A percentile compares a stretch with the other conserved stretches of the same genome.
Conservation (phyloP, 2,329 filamentous ascomycete genomes). For the Arachnomyces sp. region DNA sequence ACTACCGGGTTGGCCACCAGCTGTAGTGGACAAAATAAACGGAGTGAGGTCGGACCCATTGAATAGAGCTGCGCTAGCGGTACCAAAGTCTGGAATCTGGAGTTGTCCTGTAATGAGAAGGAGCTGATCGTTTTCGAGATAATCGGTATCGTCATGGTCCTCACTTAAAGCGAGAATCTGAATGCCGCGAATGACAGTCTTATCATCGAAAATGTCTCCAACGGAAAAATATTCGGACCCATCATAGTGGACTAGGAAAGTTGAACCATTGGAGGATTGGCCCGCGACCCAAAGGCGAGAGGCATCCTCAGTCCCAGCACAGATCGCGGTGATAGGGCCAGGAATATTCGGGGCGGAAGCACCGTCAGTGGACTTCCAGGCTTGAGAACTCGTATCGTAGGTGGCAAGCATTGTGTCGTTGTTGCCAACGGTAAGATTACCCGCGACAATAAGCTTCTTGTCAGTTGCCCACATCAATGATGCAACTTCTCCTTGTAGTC, state of each 20-base stretch:
- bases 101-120: conserved; percentile 82
- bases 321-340: conserved; percentile 69
- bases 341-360: conserved; percentile 50
- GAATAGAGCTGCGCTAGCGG: conserved; percentile 77
- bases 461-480: conserved; percentile 68
- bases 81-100: conserved; percentile 64
- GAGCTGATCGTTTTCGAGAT: conserved; percentile 59
- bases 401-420: conserved; percentile 60
- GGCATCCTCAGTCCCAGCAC: conserved; percentile 62
- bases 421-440: conserved; percentile 61
- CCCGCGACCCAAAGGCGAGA: conserved; percentile 78
- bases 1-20: conserved; percentile 58
- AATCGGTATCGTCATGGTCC: conserved; percentile 54
- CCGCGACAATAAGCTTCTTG: conserved; percentile 65
- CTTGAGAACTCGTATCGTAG: conserved; percentile 60
- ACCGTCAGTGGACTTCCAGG: conserved; percentile 55
- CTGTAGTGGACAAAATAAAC: conserved; percentile 67
- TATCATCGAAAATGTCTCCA: conserved; percentile 52
- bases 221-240: conserved; percentile 61
- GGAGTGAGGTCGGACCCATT: conserved; percentile 72
- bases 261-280: conserved; percentile 55
- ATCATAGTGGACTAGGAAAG: conserved; percentile 77
- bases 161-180: conserved; percentile 69
- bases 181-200: conserved; percentile 65
- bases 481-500: conserved; percentile 61